Evolutionary conservation across 306 rosid species (phyloP), one percentile per base, ranked within the genome.

Genomic region (Psophocarpus tetragonolobus): DNA sequence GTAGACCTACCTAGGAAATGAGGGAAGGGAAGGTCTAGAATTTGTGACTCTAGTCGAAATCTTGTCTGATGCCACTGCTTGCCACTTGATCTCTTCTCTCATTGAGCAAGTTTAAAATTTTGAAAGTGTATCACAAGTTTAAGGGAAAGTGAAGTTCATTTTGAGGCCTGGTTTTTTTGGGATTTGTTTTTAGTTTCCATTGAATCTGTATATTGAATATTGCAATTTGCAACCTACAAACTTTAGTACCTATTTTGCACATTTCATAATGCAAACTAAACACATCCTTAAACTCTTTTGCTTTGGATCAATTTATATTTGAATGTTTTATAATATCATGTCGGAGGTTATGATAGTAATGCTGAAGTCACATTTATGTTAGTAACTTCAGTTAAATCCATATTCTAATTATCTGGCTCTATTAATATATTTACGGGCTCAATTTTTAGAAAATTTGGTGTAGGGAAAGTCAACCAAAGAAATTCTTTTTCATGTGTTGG

Each of bases 271-370:
- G 15, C 15, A 23, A 27, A 57, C n/a, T 23, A 58, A 24, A 58
- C 36, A 5, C 21, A 58, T 58, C 63, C 32, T 24, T 4, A 56
- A 54, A 24, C 64, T 30, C 64, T 30, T 15, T 26, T 73, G 41
- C 56, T 39, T 13, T 73, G 77, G 27, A 57, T 72, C 33, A 73
- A 30, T 65, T 75, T 61, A 20, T 50, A 44, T 62, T 44, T 18
- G 17, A 12, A 1, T 30, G 64, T 75, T 62, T 47, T 38, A 32
- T 38, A 0, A n/a, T 30, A 61, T 5, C 35, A 42, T 67, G 21
- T 51, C 50, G 13, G 60, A 32, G 47, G 76, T 29, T 44, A 30
- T 74, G 36, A 30, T 24, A 13, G 26, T 50, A 39, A 57, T 30
- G 70, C 53, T 17, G 8, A 30, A 42, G 72, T 1, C 17, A 29